Percentiles rank a stretch among this genome's conserved stretches.
These are phyloP conservation scores for Sporothrix protearum DNA, from an alignment of 2,329 filamentous ascomycete genomes.

Conservation along the genomic window DNA sequence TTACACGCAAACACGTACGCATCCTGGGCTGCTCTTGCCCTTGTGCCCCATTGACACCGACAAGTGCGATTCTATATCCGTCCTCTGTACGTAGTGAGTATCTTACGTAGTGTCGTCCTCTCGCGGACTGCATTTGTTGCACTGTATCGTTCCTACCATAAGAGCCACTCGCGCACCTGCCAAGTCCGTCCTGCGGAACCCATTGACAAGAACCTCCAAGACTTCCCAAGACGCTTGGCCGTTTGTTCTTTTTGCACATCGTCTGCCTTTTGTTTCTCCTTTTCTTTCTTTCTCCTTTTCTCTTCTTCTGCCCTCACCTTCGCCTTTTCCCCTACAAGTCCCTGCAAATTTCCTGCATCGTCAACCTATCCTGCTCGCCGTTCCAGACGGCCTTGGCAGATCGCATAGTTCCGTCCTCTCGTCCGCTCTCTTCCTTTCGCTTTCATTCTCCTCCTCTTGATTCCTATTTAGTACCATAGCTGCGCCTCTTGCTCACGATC, in stretches of 20 bases:
- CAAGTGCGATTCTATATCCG: not conserved
- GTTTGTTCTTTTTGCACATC: conserved; percentile 18
- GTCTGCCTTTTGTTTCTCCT: conserved; percentile 4
- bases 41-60: not conserved
- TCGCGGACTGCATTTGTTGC: not conserved
- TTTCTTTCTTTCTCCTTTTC: not conserved
- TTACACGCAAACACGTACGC: conserved; percentile 13
- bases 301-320: not conserved
- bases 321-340: not conserved
- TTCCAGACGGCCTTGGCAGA: conserved; percentile 15
- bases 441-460: not conserved
- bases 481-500: not conserved
- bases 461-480: conserved; percentile 5
- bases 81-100: not conserved
- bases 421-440: not conserved
- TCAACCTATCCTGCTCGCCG: not conserved
- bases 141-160: not conserved
- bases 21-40: not conserved
- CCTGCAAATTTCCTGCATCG: not conserved
- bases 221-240: conserved; percentile 23
- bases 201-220: conserved; percentile 19
- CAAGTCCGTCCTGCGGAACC: conserved; percentile 19
- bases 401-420: not conserved
- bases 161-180: conserved; percentile 12
- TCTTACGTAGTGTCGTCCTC: no score